Evolutionary conservation across 2,329 filamentous ascomycete species (phyloP).

Genomic region (Penicillium sp.): DNA sequence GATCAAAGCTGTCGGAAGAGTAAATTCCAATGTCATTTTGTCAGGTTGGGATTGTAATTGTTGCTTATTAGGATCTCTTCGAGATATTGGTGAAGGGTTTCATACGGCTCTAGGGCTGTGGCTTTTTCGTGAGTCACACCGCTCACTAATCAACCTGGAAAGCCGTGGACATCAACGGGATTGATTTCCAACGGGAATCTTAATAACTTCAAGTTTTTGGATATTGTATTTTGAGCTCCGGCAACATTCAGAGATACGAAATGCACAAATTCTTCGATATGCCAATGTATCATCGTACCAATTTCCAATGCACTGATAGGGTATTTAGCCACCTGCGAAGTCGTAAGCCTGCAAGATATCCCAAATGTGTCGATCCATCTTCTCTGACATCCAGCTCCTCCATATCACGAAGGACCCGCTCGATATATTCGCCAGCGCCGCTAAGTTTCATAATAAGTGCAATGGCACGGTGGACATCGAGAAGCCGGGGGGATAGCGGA

Average conservation of each 20-base stretch:
- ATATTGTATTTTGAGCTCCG: background rate
- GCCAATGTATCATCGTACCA: background rate
- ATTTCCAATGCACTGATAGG: conserved; percentile 1
- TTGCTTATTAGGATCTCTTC: background rate
- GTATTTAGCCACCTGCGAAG: conserved; percentile 8
- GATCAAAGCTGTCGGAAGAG: conserved; percentile 43
- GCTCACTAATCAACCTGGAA: background rate
- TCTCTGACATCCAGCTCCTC: conserved; percentile 14
- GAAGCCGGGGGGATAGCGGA: conserved; percentile 29
- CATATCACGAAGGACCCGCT: conserved; percentile 24
- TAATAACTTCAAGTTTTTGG: background rate
- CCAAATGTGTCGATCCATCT: conserved; percentile 1
- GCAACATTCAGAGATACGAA: background rate
- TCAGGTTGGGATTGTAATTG: background rate
- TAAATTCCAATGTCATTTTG: conserved; percentile 22
- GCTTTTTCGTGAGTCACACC: background rate
- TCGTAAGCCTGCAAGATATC: conserved; percentile 4
- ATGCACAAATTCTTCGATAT: background rate
- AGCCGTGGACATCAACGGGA: too few relatives aligned
- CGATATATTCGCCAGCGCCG: conserved; percentile 23
- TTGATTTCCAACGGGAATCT: background rate
- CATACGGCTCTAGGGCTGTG: background rate
- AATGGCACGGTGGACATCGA: conserved; percentile 28
- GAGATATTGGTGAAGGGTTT: background rate
- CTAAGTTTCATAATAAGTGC: conserved; percentile 28